These are phyloP conservation scores for Monosporascus sp. DNA, from an alignment of 2,329 filamentous ascomycete genomes.

Conservation along the genomic window DNA sequence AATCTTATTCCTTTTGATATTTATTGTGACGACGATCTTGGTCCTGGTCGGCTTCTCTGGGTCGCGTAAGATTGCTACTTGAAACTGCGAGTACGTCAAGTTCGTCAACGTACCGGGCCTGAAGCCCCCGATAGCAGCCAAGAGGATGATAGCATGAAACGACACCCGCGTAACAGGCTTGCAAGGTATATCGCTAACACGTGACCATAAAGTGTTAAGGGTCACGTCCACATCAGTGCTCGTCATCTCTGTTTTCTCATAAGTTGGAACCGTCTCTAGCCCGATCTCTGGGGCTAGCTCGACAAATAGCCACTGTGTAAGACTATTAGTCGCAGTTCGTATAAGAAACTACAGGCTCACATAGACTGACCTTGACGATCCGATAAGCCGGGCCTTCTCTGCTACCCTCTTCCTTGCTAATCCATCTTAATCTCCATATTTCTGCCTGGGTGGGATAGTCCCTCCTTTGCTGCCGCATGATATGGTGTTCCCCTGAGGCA, in stretches of 20 bases:
- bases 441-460: not conserved
- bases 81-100: not conserved
- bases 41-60: not conserved
- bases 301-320: slow-evolving; percentile 4
- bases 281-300: not conserved
- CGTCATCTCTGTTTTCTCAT: not conserved
- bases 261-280: not conserved
- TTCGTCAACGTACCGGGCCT: not conserved
- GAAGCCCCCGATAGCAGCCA: not conserved
- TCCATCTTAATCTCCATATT: not conserved
- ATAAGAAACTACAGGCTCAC: not conserved
- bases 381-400: not conserved
- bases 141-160: not conserved
- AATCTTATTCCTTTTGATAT: not conserved
- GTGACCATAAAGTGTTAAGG: not conserved
- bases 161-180: not conserved
- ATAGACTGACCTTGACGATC: not conserved
- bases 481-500: not conserved
- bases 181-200: not conserved
- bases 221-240: not conserved
- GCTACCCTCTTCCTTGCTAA: not conserved
- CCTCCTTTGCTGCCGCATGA: not conserved
- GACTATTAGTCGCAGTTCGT: not conserved
- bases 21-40: not conserved
- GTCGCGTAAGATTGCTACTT: not conserved